Evolutionary conservation across 495 filamentous ascomycete genomes (phyloP), one percentile per base, ranked within the genome.

Genomic region (Penicillium paradoxum): DNA sequence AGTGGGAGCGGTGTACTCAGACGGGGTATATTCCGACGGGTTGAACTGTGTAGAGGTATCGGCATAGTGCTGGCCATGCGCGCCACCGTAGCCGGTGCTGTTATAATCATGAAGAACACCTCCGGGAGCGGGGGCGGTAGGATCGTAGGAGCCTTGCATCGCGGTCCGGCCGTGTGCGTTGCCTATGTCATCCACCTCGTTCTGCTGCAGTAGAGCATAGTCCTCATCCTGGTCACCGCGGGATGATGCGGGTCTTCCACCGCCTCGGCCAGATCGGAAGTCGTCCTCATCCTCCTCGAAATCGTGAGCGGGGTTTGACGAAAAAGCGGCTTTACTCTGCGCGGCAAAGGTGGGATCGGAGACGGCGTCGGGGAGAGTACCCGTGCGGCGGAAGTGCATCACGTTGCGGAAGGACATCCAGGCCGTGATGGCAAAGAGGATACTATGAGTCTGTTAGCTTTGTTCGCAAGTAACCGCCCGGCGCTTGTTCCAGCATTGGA

Each of bases 371-470:
- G 88, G 89, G 6, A 91, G 79, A 37, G 79, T 80, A 53, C 89
- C 88, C 56, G 90, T 84, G 49, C 81, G 81, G 54, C 86, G 81
- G 76, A 86, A 95, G 72, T 90, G 86, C 60, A 84, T 78, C 48
- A 90, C 77, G 44, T 84, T 86, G 71, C 89, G 88, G 61, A 89
- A 74, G 52, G 89, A 91, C 45, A 96, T 78, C 49, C 76, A 82
- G 43, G 82, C 81, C 4, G 91, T 91, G 10, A 79, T 63, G 53
- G 78, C 66, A 73, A 90, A 96, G 57, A 88, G 78, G 29, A 96
- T 65, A 68, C 90, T 96, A 18, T 14, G 3, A 15, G 36, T 42
- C 15, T 27, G 52, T 60, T 57, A 66, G 57, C 33, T 33, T 48
- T 8, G 47, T 43, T 13, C 30, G 45, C 22, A 2, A 27, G 40